Evolutionary conservation across 2,329 filamentous ascomycete species (phyloP), one percentile per base, ranked within the genome.

Genomic region (Fusarium nematophilum): DNA sequence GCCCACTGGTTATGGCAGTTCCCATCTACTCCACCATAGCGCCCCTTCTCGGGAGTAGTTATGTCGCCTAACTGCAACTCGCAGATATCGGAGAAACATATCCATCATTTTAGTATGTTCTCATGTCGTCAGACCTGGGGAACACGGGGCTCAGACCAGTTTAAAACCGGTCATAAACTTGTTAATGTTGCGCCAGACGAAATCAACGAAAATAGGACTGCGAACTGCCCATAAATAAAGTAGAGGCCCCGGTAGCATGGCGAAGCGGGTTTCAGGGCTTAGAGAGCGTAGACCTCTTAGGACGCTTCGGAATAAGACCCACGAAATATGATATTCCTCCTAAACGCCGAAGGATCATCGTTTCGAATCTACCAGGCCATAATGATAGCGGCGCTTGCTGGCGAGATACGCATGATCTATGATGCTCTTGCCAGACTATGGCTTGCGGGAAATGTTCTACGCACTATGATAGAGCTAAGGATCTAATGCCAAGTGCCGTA

Each of bases 21-120:
- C 36, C 10, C 10, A 30, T 48, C 30, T 54, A 33, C 51, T 54
- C 43, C 15, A 54, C 43, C 10, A 54, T 18, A 54, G 10, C 13
- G 30, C 51, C 37, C 43, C 51, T 54, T 54, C 27, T 43, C 36
- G 27, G 23, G 51, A 54, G 37, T 54, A 54, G 26, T 53, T n/a
- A 48, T 48, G 6, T 23, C 43, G 43, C 9, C 51, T n/a, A 5
- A 27, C 27, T 43, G 44, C 37, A 25, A 54, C 51, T 31, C 30
- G 30, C 2, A 54, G 51, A 48, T n/a, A 54, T 18, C n/a, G 15
- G n/a, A 54, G 43, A 54, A 48, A 54, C 5, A 54, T 54, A 3
- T 54, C 44, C n/a, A 53, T 53, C 14, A 53, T 53, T 11, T 53
- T 53, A 2, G 43, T 53, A 4, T 47, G 21, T 11, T 47, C 51